Evolutionary conservation across 148 eudicot genomes (phyloP), one percentile per base, ranked within the genome.

Genomic region (Rhododendron vialii): DNA sequence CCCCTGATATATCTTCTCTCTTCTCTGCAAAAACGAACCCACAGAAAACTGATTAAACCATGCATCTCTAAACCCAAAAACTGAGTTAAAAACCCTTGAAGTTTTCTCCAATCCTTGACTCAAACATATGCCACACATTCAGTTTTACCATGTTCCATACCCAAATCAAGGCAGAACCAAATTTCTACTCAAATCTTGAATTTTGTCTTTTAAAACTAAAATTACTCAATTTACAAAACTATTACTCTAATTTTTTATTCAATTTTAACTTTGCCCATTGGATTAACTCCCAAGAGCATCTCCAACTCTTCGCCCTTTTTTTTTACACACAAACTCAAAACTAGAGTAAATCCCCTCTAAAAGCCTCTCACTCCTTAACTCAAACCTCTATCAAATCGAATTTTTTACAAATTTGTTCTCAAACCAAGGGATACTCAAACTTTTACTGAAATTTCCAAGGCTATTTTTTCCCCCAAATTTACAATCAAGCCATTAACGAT

Each of bases 1-100:
- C 89, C 67, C 78, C 85, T 26, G 90, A 87, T 26, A 91, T 47
- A 84, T 93, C 94, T 82, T 97, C 95, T 75, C 90, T 88, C 82
- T 88, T 93, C 79, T 94, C 98, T 97, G 92, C 91, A 90, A 63
- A 79, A 80, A 59, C 5, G 3, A 28, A 47, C 26, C 57, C 3
- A 73, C n/a, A 80, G 3, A 79, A 51, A 17, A 38, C 14, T 45
- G 33, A 12, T 35, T 45, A 59, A 43, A 36, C 12, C 18, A 73
- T 24, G 12, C 38, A 53, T 36, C 28, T 57, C 9, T 14, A 26
- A 11, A 3, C 20, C 5, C 51, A 73, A 47, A 12, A 63, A 26
- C 36, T 14, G 36, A 36, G 33, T 45, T 20, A 22, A 13, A 3
- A 0, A 8, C 30, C n/a, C 36, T 53, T 28, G 1, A 28, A 11